Conservation (phyloP, 805 yeast species). For the Sugiyamaella smithiae region DNA sequence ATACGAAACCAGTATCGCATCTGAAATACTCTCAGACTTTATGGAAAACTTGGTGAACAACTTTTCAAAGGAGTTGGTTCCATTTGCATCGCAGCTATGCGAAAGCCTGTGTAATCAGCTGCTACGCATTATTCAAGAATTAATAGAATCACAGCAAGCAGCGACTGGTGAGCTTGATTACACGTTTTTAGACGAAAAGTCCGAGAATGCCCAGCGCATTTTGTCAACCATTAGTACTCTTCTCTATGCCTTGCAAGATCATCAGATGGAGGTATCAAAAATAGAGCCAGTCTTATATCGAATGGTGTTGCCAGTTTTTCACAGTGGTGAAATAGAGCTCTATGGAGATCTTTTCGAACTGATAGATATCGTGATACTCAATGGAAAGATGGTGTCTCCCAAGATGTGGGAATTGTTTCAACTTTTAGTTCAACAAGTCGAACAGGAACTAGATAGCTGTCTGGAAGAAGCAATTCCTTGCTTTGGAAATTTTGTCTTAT, state of each 20-base stretch:
- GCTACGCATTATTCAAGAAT: slow-evolving; percentile 42
- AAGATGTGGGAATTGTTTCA: slow-evolving; percentile 71
- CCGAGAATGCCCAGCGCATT: slow-evolving; percentile 75
- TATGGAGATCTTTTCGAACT: slow-evolving; percentile 74
- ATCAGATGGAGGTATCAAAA: slow-evolving; percentile 59
- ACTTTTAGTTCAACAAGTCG: slow-evolving; percentile 40
- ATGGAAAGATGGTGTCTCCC: slow-evolving; percentile 59
- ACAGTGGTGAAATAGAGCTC: slow-evolving; percentile 64
- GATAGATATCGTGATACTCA: slow-evolving; percentile 61
- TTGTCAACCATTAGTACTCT: slow-evolving; percentile 79
- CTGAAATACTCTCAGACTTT: slow-evolving; percentile 79
- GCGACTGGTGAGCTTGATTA: slow-evolving; percentile 31
- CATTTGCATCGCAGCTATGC: slow-evolving; percentile 73
- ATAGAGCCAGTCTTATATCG: slow-evolving; percentile 68
- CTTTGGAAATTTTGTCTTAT: slow-evolving; percentile 66
- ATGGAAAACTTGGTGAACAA: slow-evolving; percentile 92
- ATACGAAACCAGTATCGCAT: slow-evolving; percentile 70
- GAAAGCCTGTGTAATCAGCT: slow-evolving; percentile 62
- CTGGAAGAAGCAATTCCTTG: slow-evolving; percentile 73
- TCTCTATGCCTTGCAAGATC: slow-evolving; percentile 72
- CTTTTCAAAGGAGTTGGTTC: slow-evolving; percentile 82
- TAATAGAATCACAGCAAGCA: slow-evolving; percentile 27
- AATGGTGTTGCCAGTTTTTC: slow-evolving; percentile 62
- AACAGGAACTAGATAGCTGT: slow-evolving; percentile 47
- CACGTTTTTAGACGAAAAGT: slow-evolving; percentile 56